A percentile compares a stretch with the other conserved stretches of the same genome.
phyloP scores from a whole-genome alignment of 306 rosid species.

The Castanopsis chinensis region DNA sequence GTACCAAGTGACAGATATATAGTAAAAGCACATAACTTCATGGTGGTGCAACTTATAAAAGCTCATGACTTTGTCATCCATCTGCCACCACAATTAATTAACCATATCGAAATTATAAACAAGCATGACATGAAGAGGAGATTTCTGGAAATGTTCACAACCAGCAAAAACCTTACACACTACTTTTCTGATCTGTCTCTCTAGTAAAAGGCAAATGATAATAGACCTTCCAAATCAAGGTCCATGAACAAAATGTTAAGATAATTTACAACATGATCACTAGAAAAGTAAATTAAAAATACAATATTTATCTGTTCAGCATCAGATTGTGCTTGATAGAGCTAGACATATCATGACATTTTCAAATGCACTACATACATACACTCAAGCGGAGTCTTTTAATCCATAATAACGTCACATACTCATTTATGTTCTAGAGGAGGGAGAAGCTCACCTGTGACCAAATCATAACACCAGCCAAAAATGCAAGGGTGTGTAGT shows the following conservation, averaged over 20 bases:
- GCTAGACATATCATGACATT: neutral
- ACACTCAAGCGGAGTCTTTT: neutral
- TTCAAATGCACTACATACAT: neutral
- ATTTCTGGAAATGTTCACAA: neutral
- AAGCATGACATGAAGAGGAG: neutral
- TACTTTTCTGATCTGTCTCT: neutral
- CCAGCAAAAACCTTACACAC: neutral
- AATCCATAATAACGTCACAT: neutral
- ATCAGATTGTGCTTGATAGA: neutral
- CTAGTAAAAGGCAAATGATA: neutral
- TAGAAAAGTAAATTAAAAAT: neutral
- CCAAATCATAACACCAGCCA: slow-evolving; percentile 83
- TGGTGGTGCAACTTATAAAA: neutral
- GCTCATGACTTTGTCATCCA: neutral
- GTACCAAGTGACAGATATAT: neutral
- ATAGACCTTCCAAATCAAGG: neutral
- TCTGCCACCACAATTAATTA: slow-evolving; percentile 2
- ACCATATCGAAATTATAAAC: neutral
- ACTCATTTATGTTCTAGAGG: slow-evolving; percentile 11
- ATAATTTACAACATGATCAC: neutral
- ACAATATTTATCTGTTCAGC: neutral
- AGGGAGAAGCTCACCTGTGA: slow-evolving; percentile 66
- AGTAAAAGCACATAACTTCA: neutral
- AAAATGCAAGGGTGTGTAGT: slow-evolving; percentile 80
- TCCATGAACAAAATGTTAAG: neutral